phyloP scores from a whole-genome alignment of 768 basidiomycete species.

The Neoboletus brunneissimus region DNA sequence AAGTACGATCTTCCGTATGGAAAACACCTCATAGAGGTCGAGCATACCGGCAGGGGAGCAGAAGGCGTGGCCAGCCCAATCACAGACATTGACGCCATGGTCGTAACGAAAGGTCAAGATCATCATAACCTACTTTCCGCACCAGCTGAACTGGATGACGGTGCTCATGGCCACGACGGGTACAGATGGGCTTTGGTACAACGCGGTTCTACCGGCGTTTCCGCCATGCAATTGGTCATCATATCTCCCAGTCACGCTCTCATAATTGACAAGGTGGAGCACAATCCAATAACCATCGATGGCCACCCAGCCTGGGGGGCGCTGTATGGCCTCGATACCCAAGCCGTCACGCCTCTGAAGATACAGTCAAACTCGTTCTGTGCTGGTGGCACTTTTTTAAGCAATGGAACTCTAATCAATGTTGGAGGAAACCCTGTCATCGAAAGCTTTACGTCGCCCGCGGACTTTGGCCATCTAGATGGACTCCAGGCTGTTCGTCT shows the following conservation, averaged over 20 bases:
- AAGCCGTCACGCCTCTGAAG: conserved; percentile 56
- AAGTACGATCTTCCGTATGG: conserved; percentile 47
- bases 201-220: conserved; percentile 69
- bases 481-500: conserved; percentile 74
- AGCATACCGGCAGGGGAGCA: conserved; percentile 48
- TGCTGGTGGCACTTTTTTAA: conserved; percentile 74
- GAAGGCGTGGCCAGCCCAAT: conserved; percentile 34
- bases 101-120: conserved; percentile 50
- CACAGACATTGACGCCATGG: conserved; percentile 63
- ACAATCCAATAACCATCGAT: conserved; percentile 70
- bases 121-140: neutral
- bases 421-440: conserved; percentile 84
- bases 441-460: conserved; percentile 55
- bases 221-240: conserved; percentile 74
- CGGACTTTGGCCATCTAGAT: conserved; percentile 73
- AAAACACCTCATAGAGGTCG: conserved; percentile 61
- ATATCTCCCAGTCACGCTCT: conserved; percentile 69
- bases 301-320: conserved; percentile 83
- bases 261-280: conserved; percentile 82
- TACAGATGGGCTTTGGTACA: conserved; percentile 57
- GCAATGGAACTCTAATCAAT: conserved; percentile 74
- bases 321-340: conserved; percentile 65
- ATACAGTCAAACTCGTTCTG: conserved; percentile 85
- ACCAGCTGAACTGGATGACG: neutral
- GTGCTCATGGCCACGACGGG: neutral